Evolutionary conservation across 2,329 filamentous ascomycete species (phyloP), one percentile per base, ranked within the genome.

Genomic region (Aspergillus vadensis): DNA sequence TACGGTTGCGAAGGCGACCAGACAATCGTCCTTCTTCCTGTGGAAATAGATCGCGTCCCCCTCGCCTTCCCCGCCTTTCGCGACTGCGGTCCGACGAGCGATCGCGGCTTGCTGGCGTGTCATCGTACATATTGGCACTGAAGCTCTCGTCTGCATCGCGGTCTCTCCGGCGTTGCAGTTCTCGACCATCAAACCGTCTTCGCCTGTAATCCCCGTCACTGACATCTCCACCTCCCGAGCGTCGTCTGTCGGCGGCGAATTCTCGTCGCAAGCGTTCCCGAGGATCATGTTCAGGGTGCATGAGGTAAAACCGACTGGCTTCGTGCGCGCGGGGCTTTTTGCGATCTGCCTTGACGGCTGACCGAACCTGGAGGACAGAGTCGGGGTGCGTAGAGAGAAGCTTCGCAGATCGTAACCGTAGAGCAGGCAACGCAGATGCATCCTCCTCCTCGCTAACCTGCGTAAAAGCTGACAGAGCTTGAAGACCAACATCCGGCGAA

Each of bases 201-300:
- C 79, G 69, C 63, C 73, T 74, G 72, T 80, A 81, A 63, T 79
- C 78, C 25, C 78, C 77, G 54, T 77, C 74, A 25, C 70, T 70
- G 23, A 73, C 69, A 50, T 76, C 75, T 19, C 73, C 67, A 10
- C 73, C 67, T 32, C 74, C 73, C 55, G 72, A 69, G 14, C 76
- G 73, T 47, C 79, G 74, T 59, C 80, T 75, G 43, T 85, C 82
- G 5, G 75, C 82, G 5, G 75, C 69, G 39, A 79, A 74, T 54
- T 85, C 81, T 60, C 81, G 82, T 61, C 88, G 84, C 63, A 87
- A 81, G 55, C 86, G 85, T 77, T 91, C 92, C 67, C 88, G 88
- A 2, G 90, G 92, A 70, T 97, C 93, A 72, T 92, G 87, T 68
- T 97, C 91, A 1, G 94, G 94, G 69, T 98, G 91, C 70, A 95